phyloP scores from a whole-genome alignment of 345 rosid species.

The Orychophragmus violaceus region DNA sequence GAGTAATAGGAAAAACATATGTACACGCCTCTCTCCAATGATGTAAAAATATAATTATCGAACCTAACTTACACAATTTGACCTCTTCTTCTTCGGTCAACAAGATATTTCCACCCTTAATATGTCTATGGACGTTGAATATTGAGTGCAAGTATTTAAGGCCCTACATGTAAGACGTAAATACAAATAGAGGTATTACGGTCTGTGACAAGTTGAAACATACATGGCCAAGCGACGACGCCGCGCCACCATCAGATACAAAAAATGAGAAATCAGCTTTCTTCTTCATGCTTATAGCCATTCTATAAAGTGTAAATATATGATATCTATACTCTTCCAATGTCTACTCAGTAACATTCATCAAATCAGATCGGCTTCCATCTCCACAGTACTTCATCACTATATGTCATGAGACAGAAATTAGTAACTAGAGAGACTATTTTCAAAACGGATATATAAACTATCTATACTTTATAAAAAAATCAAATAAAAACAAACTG shows the following conservation, averaged over 20 bases:
- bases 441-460: slow-evolving; percentile 1
- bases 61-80: slow-evolving; percentile 75
- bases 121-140: slow-evolving; percentile 95
- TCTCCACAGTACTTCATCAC: slow-evolving; percentile 99
- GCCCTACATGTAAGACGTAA: slow-evolving; percentile 50
- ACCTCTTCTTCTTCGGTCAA: slow-evolving; percentile 98
- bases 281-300: slow-evolving; percentile 12
- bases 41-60: not conserved
- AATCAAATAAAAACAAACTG: not conserved
- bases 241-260: not conserved
- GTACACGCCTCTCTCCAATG: not conserved
- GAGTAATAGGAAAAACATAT: not conserved
- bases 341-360: slow-evolving; percentile 79
- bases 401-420: slow-evolving; percentile 59
- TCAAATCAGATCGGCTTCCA: slow-evolving; percentile 94
- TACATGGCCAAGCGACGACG: not conserved
- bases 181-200: slow-evolving; percentile 18
- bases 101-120: slow-evolving; percentile 94
- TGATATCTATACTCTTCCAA: slow-evolving; percentile 91
- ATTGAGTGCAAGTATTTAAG: slow-evolving; percentile 94
- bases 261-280: not conserved
- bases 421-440: slow-evolving; percentile 13
- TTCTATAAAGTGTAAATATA: slow-evolving; percentile 47
- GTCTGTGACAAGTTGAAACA: not conserved
- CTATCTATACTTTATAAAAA: not conserved